These are phyloP conservation scores for Xylariaceae sp. DNA, from an alignment of 2,329 filamentous ascomycete species.

Conservation along the genomic window DNA sequence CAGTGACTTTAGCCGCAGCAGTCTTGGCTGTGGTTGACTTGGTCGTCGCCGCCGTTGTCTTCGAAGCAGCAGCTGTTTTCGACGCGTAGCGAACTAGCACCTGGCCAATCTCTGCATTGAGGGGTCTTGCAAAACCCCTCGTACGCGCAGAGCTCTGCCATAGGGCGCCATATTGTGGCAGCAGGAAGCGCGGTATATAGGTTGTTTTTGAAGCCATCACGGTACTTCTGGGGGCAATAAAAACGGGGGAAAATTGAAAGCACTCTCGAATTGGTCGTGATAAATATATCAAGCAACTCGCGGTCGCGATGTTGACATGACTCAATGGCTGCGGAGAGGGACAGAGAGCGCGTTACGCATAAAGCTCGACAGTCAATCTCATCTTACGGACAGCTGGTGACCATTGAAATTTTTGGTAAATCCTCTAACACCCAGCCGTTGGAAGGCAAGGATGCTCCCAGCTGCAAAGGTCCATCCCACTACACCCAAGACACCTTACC, in stretches of 20 bases:
- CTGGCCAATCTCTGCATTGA: constrained; percentile 22
- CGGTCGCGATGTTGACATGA: constrained; percentile 3
- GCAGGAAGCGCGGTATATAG: constrained; percentile 63
- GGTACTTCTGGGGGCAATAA: no score
- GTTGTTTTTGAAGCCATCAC: constrained; percentile 42
- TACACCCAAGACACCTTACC: no score
- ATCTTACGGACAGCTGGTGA: constrained; percentile 10
- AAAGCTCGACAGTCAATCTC: constrained; percentile 8
- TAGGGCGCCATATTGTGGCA: constrained; percentile 55
- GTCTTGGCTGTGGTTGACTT: constrained; percentile 25
- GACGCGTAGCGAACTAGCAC: constrained; percentile 33
- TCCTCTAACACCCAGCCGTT: background rate
- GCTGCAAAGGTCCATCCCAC: no score
- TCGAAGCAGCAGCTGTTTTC: constrained; percentile 17
- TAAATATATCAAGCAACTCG: background rate
- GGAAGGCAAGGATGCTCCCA: background rate
- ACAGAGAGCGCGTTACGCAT: constrained; percentile 11
- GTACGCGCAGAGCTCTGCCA: constrained; percentile 42
- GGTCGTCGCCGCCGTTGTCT: constrained; percentile 30
- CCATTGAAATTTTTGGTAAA: constrained; percentile 3
- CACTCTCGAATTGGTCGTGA: no score
- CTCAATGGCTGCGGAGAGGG: constrained; percentile 4
- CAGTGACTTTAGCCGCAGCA: constrained; percentile 2
- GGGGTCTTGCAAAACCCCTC: constrained; percentile 21
- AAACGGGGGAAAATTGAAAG: background rate